Evolutionary conservation across 352 stramenopile species (phyloP).

Genomic region (Globisporangium spiculum): DNA sequence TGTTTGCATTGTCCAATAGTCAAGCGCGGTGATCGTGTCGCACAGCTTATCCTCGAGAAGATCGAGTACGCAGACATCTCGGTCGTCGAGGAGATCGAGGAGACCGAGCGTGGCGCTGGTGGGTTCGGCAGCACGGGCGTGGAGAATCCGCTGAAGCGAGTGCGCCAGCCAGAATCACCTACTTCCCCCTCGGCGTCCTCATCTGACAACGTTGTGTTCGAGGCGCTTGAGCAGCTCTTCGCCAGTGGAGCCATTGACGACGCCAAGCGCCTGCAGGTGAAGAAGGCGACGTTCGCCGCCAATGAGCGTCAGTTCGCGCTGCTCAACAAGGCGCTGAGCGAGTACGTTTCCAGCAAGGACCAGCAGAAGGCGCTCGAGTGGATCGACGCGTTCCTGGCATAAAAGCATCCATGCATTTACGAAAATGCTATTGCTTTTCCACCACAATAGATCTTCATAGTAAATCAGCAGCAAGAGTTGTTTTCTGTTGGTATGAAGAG

Average conservation of each 20-base stretch:
- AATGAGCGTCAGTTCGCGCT: constrained; percentile 54
- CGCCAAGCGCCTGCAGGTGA: constrained; percentile 45
- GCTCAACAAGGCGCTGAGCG: constrained; percentile 44
- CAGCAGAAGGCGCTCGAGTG: constrained; percentile 59
- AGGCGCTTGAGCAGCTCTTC: constrained; percentile 49
- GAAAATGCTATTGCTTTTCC: background rate
- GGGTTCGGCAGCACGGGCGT: constrained; percentile 97
- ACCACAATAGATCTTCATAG: background rate
- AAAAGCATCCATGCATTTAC: background rate
- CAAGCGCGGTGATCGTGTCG: constrained; percentile 94
- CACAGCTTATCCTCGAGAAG: constrained; percentile 97
- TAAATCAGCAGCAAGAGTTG: background rate
- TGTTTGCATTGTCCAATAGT: constrained; percentile 34
- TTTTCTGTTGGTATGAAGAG: background rate
- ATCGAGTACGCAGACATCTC: constrained; percentile 89
- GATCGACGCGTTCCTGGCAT: constrained; percentile 56
- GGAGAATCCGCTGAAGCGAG: constrained; percentile 54
- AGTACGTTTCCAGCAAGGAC: constrained; percentile 40
- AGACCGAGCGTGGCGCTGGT: constrained; percentile 91
- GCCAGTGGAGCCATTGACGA: constrained; percentile 45
- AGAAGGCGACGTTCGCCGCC: constrained; percentile 53
- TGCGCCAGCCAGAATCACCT: constrained; percentile 20
- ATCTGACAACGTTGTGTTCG: constrained; percentile 24
- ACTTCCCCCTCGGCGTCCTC: constrained; percentile 11
- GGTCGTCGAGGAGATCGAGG: constrained; percentile 94